Evolutionary conservation across 2,329 filamentous ascomycete genomes (phyloP).

Genomic region (Pyricularia pennisetigena): DNA sequence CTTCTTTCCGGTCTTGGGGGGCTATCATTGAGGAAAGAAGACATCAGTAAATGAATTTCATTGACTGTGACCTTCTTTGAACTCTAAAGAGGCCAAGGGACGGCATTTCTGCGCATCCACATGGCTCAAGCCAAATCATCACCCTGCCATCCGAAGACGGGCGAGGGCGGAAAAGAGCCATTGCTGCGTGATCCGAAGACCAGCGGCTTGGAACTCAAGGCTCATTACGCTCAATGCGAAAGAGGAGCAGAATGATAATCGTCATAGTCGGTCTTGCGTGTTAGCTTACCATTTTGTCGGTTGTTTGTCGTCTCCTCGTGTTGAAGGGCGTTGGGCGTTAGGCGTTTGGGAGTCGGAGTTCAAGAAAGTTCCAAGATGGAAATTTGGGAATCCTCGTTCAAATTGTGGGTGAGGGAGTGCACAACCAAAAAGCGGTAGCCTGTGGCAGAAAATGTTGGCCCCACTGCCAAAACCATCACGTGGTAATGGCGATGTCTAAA

Average conservation of each 20-base stretch:
- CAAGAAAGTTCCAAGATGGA: background rate
- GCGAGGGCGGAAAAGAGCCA: constrained; percentile 24
- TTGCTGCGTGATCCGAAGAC: constrained; percentile 18
- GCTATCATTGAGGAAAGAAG: constrained; percentile 99
- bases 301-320: constrained; percentile 36
- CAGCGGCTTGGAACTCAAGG: constrained; percentile 6
- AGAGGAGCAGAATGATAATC: constrained; percentile 13
- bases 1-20: constrained; percentile 98
- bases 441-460: background rate
- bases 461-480: background rate
- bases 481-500: background rate
- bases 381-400: background rate
- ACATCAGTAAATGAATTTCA: constrained; percentile 84
- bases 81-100: constrained; percentile 74
- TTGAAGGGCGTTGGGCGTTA: background rate
- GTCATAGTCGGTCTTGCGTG: constrained; percentile 17
- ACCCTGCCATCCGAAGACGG: constrained; percentile 32
- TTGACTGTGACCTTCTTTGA: constrained; percentile 64
- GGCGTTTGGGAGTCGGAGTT: background rate
- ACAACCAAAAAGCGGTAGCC: background rate
- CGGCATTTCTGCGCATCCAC: constrained; percentile 43
- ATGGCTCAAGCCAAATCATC: constrained; percentile 57
- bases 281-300: constrained; percentile 51
- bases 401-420: background rate
- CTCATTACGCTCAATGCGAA: background rate